These are phyloP conservation scores for Trichophyton rubrum DNA, from an alignment of 2,329 filamentous ascomycete species.

Conservation along the genomic window DNA sequence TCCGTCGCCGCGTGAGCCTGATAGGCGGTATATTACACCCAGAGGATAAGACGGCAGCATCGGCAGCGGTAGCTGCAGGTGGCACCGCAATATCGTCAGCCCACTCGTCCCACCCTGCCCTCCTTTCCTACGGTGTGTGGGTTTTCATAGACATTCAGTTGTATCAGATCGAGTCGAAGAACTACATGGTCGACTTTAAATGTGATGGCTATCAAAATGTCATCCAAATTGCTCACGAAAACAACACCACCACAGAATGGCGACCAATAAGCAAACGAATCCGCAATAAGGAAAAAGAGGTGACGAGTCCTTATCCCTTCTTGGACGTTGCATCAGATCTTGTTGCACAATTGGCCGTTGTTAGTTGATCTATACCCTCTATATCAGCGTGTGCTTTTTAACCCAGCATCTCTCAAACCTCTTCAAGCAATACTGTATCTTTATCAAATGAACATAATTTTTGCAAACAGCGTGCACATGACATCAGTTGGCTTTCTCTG, in stretches of 20 bases:
- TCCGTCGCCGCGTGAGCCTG: constrained; percentile 28
- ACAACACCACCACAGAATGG: constrained; percentile 32
- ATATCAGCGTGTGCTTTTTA: neutral
- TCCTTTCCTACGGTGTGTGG: constrained; percentile 58
- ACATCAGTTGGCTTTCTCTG: neutral
- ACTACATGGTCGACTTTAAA: constrained; percentile 96
- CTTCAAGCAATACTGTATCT: neutral
- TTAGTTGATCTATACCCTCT: constrained; percentile 39
- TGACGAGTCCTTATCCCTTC: constrained; percentile 90
- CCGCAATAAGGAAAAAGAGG: constrained; percentile 75
- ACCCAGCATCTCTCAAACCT: neutral
- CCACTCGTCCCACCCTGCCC: constrained; percentile 33
- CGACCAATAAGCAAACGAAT: constrained; percentile 37
- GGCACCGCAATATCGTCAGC: constrained; percentile 33
- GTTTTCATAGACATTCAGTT: constrained; percentile 94
- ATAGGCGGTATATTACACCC: constrained; percentile 22
- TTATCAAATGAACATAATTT: neutral
- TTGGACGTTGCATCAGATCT: constrained; percentile 83
- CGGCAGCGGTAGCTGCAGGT: constrained; percentile 15
- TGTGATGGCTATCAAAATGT: constrained; percentile 95
- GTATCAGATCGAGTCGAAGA: constrained; percentile 82
- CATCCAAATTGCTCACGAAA: constrained; percentile 34
- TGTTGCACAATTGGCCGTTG: constrained; percentile 84
- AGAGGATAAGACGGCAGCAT: constrained; percentile 23
- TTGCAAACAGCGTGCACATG: neutral